These are phyloP conservation scores for Chaetoceros tenuissimus DNA, from an alignment of 108 stramenopile species.

Conservation along the genomic window DNA sequence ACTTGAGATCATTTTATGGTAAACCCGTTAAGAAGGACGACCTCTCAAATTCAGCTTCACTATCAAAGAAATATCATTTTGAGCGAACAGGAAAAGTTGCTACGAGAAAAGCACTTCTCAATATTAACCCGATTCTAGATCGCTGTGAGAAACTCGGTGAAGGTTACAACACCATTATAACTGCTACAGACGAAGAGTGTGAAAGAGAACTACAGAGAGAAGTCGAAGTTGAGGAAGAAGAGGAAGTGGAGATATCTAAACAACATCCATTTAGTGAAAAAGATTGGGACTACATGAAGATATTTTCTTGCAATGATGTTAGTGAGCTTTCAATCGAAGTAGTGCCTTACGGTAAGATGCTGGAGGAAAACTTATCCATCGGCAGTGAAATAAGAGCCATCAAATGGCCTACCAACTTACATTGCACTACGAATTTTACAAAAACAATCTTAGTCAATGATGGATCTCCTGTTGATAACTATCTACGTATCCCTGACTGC, in stretches of 20 bases:
- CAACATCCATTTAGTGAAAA: conserved; percentile 18
- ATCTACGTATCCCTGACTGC: not conserved
- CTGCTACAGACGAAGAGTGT: conserved; percentile 29
- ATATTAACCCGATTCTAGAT: not conserved
- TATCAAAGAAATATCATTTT: conserved; percentile 10
- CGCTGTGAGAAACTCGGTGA: conserved; percentile 9
- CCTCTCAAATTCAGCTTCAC: conserved; percentile 1
- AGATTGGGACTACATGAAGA: not conserved
- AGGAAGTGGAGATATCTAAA: conserved; percentile 25
- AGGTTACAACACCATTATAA: conserved; percentile 7
- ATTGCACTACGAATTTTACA: not conserved
- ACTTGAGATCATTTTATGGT: conserved; percentile 19
- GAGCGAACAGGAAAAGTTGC: conserved; percentile 5
- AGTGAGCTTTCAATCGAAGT: not conserved
- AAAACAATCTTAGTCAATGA: not conserved
- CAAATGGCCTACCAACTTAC: not conserved
- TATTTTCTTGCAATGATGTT: not conserved
- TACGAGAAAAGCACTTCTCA: conserved; percentile 1
- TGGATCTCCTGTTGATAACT: not conserved
- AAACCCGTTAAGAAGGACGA: conserved; percentile 6
- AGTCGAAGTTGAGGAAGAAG: conserved; percentile 33
- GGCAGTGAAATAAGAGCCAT: not conserved
- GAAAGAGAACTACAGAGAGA: conserved; percentile 43
- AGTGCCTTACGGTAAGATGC: too few relatives aligned
- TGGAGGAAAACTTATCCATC: not conserved